Conservation (phyloP, 148 eudicot genomes). For the Nyssa sinensis region DNA sequence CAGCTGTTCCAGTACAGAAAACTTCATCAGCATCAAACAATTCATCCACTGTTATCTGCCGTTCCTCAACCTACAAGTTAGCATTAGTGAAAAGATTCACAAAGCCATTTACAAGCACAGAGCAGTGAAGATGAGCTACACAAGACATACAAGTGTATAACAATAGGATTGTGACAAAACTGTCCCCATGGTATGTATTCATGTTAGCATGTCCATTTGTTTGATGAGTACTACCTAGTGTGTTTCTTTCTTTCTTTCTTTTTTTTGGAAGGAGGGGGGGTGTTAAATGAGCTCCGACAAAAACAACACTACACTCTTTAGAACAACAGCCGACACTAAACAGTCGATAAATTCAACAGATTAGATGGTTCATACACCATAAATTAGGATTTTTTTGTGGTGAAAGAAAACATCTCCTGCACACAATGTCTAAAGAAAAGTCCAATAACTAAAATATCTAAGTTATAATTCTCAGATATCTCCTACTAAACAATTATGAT, state of each 20-base stretch:
- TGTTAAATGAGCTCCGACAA: background rate
- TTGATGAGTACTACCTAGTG: too few species aligned
- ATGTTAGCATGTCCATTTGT: too few species aligned
- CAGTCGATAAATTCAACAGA: background rate
- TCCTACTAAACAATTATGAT: background rate
- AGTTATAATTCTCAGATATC: background rate
- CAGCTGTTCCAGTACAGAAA: slow-evolving; percentile 97
- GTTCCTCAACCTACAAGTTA: slow-evolving; percentile 70
- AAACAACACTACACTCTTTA: background rate
- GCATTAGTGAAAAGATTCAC: background rate
- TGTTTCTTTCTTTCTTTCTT: too few species aligned
- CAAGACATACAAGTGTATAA: too few species aligned
- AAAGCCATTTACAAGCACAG: too few species aligned
- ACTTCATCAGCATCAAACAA: slow-evolving; percentile 97
- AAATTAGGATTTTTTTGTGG: background rate
- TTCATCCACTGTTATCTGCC: slow-evolving; percentile 70
- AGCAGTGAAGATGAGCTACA: too few species aligned
- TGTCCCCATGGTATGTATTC: too few species aligned
- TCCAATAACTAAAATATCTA: background rate
- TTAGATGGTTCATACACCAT: background rate
- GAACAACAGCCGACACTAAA: background rate
- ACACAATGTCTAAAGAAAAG: background rate
- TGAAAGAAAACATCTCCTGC: background rate
- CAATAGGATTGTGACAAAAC: too few species aligned
- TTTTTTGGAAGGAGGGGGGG: too few species aligned